Evolutionary conservation across 208 protist genomes (phyloP).

Genomic region (Trypanosoma mega): DNA sequence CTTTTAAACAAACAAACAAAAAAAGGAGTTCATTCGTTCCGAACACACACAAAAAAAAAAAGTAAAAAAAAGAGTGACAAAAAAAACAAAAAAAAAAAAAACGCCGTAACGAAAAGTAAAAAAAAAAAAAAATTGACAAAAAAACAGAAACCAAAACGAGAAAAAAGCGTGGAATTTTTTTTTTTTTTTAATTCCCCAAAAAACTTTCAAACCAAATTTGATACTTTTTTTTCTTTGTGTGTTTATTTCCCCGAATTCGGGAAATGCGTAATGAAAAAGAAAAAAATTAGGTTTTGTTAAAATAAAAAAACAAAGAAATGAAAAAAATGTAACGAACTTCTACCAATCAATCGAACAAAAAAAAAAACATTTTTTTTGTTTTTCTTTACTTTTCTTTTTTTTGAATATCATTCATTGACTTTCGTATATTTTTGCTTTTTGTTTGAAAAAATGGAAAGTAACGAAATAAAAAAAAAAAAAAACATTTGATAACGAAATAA

Average conservation of each 20-base stretch:
- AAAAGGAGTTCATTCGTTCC: too few species aligned
- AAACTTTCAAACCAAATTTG: conserved; percentile 15
- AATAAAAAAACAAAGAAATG: conserved; percentile 18
- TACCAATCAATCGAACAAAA: conserved; percentile 6
- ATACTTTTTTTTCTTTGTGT: background rate
- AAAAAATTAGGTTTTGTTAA: conserved; percentile 2
- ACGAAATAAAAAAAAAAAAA: too few species aligned
- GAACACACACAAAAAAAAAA: too few species aligned
- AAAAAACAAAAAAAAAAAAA: conserved; percentile 6
- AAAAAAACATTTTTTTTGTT: conserved; percentile 11
- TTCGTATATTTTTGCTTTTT: too few species aligned
- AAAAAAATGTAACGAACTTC: background rate
- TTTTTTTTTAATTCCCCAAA: background rate
- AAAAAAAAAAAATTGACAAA: conserved; percentile 4
- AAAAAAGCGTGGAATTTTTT: background rate
- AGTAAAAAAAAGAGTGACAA: background rate
- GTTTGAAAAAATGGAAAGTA: too few species aligned
- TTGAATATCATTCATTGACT: too few species aligned
- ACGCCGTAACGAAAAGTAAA: background rate
- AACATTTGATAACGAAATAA: too few species aligned
- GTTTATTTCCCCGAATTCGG: too few species aligned
- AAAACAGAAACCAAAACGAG: background rate
- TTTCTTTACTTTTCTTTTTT: too few species aligned
- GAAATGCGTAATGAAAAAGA: conserved; percentile 10
- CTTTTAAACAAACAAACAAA: conserved; percentile 15